phyloP scores from a whole-genome alignment of 1,139 yeast species.

The Debaryomyces psychrophilus region DNA sequence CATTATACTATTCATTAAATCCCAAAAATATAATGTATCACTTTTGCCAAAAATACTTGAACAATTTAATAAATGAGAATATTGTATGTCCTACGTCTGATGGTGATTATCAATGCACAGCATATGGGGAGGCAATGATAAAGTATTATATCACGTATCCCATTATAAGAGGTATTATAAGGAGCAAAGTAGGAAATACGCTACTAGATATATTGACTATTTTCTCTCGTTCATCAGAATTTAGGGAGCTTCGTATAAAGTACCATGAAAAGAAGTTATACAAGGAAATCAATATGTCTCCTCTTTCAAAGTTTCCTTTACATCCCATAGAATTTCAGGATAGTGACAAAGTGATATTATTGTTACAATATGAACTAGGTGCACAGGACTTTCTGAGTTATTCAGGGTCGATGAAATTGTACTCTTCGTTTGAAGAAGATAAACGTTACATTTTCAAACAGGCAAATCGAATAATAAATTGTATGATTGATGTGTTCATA shows the following conservation, averaged over 20 bases:
- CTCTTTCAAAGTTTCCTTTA: slow-evolving; percentile 34
- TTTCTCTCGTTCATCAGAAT: slow-evolving; percentile 41
- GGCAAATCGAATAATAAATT: slow-evolving; percentile 40
- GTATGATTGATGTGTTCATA: slow-evolving; percentile 46
- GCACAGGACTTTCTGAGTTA: slow-evolving; percentile 47
- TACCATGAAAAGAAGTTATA: slow-evolving; percentile 47
- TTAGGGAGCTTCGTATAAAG: slow-evolving; percentile 38
- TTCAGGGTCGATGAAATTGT: slow-evolving; percentile 39
- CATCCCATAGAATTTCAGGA: slow-evolving; percentile 24
- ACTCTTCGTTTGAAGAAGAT: slow-evolving; percentile 44
- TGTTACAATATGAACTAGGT: slow-evolving; percentile 51
- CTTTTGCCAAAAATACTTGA: slow-evolving; percentile 33
- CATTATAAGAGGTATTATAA: slow-evolving; percentile 34
- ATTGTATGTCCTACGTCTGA: slow-evolving; percentile 23
- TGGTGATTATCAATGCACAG: slow-evolving; percentile 29
- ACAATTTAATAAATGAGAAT: slow-evolving; percentile 27
- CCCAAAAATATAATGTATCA: slow-evolving; percentile 28
- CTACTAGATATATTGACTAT: slow-evolving; percentile 28
- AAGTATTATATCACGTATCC: slow-evolving; percentile 46
- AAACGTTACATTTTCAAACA: slow-evolving; percentile 42
- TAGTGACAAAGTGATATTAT: slow-evolving; percentile 35
- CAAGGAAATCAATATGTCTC: slow-evolving; percentile 42
- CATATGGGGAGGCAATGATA: slow-evolving; percentile 49
- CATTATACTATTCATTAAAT: slow-evolving; percentile 16
- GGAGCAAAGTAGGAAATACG: slow-evolving; percentile 11